phyloP scores from a whole-genome alignment of 352 stramenopile genomes.

The Phytophthora multivora region DNA sequence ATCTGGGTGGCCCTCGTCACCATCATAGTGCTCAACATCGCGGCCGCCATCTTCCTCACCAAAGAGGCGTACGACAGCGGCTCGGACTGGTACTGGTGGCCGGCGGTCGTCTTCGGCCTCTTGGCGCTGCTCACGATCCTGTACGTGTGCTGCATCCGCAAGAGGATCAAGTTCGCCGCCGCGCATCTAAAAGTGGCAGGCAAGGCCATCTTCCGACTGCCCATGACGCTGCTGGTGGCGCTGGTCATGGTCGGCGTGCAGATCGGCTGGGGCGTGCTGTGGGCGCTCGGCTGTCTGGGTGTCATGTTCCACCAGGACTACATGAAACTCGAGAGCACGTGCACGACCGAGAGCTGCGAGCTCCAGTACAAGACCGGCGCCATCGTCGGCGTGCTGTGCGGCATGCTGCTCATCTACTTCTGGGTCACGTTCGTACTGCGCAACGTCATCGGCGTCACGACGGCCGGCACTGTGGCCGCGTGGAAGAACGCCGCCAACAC shows the following conservation, averaged over 20 bases:
- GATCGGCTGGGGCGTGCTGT: conserved; percentile 87
- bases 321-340: conserved; percentile 57
- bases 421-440: conserved; percentile 88
- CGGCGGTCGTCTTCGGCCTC: conserved; percentile 57
- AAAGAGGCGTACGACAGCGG: conserved; percentile 69
- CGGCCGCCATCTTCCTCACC: conserved; percentile 63
- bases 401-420: conserved; percentile 93
- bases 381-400: conserved; percentile 78
- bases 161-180: conserved; percentile 92
- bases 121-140: conserved; percentile 53
- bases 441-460: conserved; percentile 91
- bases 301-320: conserved; percentile 83
- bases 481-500: conserved; percentile 88
- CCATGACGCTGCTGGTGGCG: conserved; percentile 82
- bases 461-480: conserved; percentile 88
- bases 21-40: conserved; percentile 49
- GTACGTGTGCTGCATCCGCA: conserved; percentile 74
- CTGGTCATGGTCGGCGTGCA: conserved; percentile 87
- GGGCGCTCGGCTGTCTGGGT: conserved; percentile 82
- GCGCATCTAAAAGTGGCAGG: conserved; percentile 91
- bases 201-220: conserved; percentile 83
- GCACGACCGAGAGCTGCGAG: conserved; percentile 54
- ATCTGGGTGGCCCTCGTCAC: conserved; percentile 48
- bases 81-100: conserved; percentile 71
- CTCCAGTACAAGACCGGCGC: conserved; percentile 49